phyloP scores from a whole-genome alignment of 768 basidiomycete species.

The Collybia nuda region DNA sequence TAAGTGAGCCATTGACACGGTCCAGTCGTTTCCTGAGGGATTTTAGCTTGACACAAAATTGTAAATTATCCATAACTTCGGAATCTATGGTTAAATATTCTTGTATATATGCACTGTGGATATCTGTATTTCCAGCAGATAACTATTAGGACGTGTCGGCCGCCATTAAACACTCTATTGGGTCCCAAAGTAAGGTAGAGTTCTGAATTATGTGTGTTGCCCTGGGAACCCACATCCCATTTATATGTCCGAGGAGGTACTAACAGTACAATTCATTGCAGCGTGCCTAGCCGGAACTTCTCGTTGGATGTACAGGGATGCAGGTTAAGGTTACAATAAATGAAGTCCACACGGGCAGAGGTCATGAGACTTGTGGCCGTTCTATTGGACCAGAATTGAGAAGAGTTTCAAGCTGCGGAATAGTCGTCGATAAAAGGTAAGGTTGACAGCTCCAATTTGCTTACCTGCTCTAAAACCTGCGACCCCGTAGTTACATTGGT shows the following conservation, averaged over 20 bases:
- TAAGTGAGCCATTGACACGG: too few relatives aligned
- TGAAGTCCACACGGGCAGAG: background rate
- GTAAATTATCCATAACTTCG: too few relatives aligned
- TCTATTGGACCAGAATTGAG: conserved; percentile 17
- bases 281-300: background rate
- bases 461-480: conserved; percentile 21
- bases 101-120: too few relatives aligned
- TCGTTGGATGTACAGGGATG: background rate
- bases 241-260: background rate
- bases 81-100: too few relatives aligned
- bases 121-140: too few relatives aligned
- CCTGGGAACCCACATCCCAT: too few relatives aligned
- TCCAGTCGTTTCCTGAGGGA: too few relatives aligned
- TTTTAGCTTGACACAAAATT: too few relatives aligned
- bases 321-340: background rate
- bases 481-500: conserved; percentile 3
- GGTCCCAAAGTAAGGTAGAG: too few relatives aligned
- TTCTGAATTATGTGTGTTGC: too few relatives aligned
- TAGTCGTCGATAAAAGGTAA: background rate
- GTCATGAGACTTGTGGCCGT: conserved; percentile 12
- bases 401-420: conserved; percentile 17
- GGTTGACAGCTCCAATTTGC: background rate
- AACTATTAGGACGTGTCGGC: too few relatives aligned
- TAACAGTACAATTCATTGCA: background rate
- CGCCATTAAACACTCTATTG: too few relatives aligned